phyloP scores from a whole-genome alignment of 106 monocot species.

The Alisma plantagoaquatica region DNA sequence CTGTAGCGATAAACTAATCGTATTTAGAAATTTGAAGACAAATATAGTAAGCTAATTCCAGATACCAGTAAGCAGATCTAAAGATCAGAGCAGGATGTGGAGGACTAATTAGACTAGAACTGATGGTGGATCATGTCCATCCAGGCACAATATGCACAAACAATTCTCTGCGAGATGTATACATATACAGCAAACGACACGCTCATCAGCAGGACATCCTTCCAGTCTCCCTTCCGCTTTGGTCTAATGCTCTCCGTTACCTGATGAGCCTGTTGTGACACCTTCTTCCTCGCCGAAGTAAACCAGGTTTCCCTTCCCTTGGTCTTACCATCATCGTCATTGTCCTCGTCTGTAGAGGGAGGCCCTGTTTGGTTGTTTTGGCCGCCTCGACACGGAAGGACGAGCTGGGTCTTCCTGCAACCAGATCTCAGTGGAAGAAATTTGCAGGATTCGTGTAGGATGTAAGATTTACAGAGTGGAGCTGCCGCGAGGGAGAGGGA shows the following conservation, averaged over 20 bases:
- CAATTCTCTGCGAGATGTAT: slow-evolving; percentile 78
- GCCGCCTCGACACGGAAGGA: not conserved
- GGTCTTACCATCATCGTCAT: not conserved
- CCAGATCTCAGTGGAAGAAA: no score
- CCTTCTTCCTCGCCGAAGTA: not conserved
- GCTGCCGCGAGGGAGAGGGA: no score
- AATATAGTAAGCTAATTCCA: no score
- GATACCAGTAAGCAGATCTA: no score
- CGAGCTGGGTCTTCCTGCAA: no score
- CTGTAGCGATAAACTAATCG: no score
- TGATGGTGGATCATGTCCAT: slow-evolving; percentile 32
- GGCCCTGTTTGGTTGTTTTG: slow-evolving; percentile 3
- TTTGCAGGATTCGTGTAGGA: no score
- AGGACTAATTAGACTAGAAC: no score
- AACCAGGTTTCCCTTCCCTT: not conserved
- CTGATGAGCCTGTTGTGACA: slow-evolving; percentile 19
- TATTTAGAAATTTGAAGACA: no score
- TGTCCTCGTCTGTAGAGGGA: slow-evolving; percentile 1
- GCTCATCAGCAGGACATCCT: slow-evolving; percentile 66
- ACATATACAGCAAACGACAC: slow-evolving; percentile 78
- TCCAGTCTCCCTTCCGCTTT: slow-evolving; percentile 76
- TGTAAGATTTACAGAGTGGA: no score
- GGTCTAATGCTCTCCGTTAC: slow-evolving; percentile 49
- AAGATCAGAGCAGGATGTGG: no score
- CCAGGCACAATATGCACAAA: slow-evolving; percentile 79